These are phyloP conservation scores for Dipodascus albidus DNA, from an alignment of 805 yeast genomes.

Conservation along the genomic window DNA sequence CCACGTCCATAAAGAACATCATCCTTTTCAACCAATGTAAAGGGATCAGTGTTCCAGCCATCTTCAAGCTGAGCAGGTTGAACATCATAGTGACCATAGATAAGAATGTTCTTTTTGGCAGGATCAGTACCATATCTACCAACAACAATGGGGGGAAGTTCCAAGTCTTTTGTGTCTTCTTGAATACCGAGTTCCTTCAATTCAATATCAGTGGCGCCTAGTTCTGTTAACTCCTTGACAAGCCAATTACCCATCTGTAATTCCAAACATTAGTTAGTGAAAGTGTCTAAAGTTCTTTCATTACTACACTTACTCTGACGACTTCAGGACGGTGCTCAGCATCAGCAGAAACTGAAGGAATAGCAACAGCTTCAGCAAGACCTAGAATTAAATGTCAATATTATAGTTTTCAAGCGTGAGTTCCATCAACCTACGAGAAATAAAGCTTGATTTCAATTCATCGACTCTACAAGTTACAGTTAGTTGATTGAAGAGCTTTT, in stretches of 20 bases:
- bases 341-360: slow-evolving; percentile 91
- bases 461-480: slow-evolving; percentile 10
- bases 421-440: slow-evolving; percentile 15
- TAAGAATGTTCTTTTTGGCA: slow-evolving; percentile 71
- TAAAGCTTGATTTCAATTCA: slow-evolving; percentile 54
- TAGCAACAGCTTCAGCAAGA: slow-evolving; percentile 75
- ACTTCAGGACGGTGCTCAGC: slow-evolving; percentile 82
- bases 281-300: no score
- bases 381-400: slow-evolving; percentile 33
- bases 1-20: slow-evolving; percentile 84
- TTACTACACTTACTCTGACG: slow-evolving; percentile 30
- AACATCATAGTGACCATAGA: slow-evolving; percentile 97
- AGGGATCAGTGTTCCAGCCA: slow-evolving; percentile 95
- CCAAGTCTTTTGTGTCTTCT: slow-evolving; percentile 52
- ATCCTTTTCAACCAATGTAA: slow-evolving; percentile 56
- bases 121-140: slow-evolving; percentile 81
- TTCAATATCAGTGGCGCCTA: slow-evolving; percentile 79
- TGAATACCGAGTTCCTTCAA: slow-evolving; percentile 77
- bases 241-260: slow-evolving; percentile 73
- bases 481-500: background rate
- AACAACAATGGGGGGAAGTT: slow-evolving; percentile 90
- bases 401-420: background rate
- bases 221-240: slow-evolving; percentile 47
- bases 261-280: slow-evolving; percentile 2
- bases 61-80: slow-evolving; percentile 91